These are phyloP conservation scores for Dactylellina leptospora DNA, from an alignment of 2,329 filamentous ascomycete species.

Conservation along the genomic window DNA sequence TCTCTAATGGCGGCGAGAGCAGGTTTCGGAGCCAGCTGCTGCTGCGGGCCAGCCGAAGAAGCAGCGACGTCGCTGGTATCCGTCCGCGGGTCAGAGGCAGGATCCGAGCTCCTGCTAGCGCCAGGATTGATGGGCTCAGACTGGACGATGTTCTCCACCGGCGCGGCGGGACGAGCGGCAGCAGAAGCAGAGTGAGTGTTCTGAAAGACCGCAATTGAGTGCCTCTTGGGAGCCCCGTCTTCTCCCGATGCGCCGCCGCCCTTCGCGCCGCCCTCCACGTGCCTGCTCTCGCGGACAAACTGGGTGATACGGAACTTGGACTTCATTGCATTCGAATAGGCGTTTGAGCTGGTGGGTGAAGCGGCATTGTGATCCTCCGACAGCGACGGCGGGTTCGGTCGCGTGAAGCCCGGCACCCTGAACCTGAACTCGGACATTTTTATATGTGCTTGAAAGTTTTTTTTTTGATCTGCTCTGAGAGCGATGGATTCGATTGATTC, in stretches of 20 bases:
- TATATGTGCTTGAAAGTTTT: no score
- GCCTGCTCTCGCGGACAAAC: slow-evolving; percentile 47
- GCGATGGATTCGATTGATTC: no score
- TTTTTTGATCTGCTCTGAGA: no score
- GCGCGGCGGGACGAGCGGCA: slow-evolving; percentile 13
- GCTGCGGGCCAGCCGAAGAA: background rate
- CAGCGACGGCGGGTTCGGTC: slow-evolving; percentile 40
- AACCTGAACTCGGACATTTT: slow-evolving; percentile 52
- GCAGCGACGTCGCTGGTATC: slow-evolving; percentile 12
- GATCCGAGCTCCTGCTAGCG: slow-evolving; percentile 41
- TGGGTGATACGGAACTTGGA: slow-evolving; percentile 51
- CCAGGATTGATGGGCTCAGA: background rate
- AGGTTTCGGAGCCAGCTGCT: slow-evolving; percentile 26
- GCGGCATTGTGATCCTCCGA: slow-evolving; percentile 42
- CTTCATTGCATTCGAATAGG: slow-evolving; percentile 42
- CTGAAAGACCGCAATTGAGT: background rate
- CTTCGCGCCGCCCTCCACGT: slow-evolving; percentile 48
- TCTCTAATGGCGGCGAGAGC: slow-evolving; percentile 20
- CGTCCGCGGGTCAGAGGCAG: slow-evolving; percentile 24
- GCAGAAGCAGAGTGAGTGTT: background rate
- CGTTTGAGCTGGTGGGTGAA: slow-evolving; percentile 42
- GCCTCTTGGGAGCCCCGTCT: slow-evolving; percentile 22
- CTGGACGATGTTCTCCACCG: slow-evolving; percentile 10
- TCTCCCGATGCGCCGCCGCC: slow-evolving; percentile 20
- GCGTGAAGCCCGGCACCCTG: slow-evolving; percentile 51